Base-by-base conservation (phyloP, 768 basidiomycete genomes). In the Suillus luteus region DNA sequence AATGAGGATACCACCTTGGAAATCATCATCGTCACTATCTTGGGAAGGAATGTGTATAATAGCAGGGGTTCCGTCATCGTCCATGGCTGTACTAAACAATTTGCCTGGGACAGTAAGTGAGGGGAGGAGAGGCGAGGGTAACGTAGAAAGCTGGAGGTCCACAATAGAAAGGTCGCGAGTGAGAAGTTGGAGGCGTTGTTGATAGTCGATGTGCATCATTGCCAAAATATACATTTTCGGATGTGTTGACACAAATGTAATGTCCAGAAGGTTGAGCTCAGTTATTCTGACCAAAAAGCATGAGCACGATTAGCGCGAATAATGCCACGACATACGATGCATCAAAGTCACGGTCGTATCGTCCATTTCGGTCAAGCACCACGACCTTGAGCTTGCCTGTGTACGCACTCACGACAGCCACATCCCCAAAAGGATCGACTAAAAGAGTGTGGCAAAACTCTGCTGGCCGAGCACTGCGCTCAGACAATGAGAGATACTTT, bases 391-490 rank as follows among this genome's bases (percentile, higher is more conserved):
- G 80, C 69, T 85, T 91, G 46, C 90, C 89, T 0, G 80, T 78
- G 69, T 92, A 93, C 65, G 86, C 85, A 73, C 85, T 86, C 27
- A 83, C 85, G 22, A 91, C 76, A 3, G 85, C 89, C 14, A 89
- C 61, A 22, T 79, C 76, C 17, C 90, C 89, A 6, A 82, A 81
- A 1, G 86, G 84, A 68, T 90, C 82, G n/a, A 93, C 80, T 27
- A 90, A 70, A 19, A 91, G 76, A 66, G 89, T 84, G 43, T 85
- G 89, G 71, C 86, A 87, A 75, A 88, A 91, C 73, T 94, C 92
- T 11, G 89, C 84, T 5, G 78, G 77, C 15, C 89, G 83, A n/a
- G 83, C 79, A 51, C 74, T 77, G 40, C 81, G 82, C 58, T 92
- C 88, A 62, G 80, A 78, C 33, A 95, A 75, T 19, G 84, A 76